Percentiles rank a stretch among this genome's conserved stretches.
Evolutionary conservation across 345 rosid species (phyloP).

Genomic region (Atalantia buxifolia): DNA sequence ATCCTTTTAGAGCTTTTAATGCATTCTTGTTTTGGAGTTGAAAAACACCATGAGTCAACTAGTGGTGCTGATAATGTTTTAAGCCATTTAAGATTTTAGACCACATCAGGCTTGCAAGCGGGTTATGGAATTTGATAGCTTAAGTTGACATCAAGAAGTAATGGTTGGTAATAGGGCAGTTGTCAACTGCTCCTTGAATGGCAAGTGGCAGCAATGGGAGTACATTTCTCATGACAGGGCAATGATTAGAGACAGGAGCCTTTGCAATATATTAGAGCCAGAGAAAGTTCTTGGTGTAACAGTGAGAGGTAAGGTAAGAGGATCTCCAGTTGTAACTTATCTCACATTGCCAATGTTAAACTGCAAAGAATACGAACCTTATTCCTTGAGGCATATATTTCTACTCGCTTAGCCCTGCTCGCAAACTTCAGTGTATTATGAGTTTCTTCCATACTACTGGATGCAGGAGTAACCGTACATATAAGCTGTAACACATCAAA

Average conservation of each 20-base stretch:
- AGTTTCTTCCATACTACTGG: conserved; percentile 96
- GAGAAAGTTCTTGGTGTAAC: background rate
- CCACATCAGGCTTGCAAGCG: too few relatives aligned
- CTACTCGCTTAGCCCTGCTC: conserved; percentile 95
- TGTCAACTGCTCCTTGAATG: background rate
- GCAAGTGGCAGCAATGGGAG: background rate
- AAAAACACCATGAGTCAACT: background rate
- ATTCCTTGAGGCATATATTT: conserved; percentile 94
- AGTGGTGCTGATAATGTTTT: background rate
- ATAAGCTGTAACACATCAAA: conserved; percentile 62
- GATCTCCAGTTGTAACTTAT: background rate
- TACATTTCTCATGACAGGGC: background rate
- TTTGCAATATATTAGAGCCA: background rate
- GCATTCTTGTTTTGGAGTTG: background rate
- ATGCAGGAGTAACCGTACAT: conserved; percentile 98
- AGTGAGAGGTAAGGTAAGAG: background rate
- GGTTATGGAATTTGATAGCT: background rate
- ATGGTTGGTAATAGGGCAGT: background rate
- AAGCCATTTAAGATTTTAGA: background rate
- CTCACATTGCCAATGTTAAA: conserved; percentile 1
- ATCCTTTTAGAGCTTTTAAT: background rate
- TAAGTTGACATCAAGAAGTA: background rate
- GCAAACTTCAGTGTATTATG: conserved; percentile 99
- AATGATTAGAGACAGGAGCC: background rate
- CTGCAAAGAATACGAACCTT: conserved; percentile 50